Evolutionary conservation across 1,139 yeast genomes (phyloP).

Genomic region (Scheffersomyces parashehatae): DNA sequence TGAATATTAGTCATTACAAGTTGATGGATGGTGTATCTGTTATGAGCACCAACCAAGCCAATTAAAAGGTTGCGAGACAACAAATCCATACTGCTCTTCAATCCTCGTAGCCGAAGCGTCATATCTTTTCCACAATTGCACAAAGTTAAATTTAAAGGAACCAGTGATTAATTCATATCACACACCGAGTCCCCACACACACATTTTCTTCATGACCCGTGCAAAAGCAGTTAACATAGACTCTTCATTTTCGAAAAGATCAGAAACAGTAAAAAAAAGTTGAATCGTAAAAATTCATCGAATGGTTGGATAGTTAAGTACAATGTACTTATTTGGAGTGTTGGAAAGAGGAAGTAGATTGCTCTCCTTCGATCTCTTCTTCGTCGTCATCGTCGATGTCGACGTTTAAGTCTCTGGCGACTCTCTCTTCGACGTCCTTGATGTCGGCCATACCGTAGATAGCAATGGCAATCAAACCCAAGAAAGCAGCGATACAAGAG

Average conservation of each 20-base stretch:
- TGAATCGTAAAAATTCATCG: not conserved
- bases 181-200: slow-evolving; percentile 4
- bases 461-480: slow-evolving; percentile 76
- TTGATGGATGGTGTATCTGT: too few species aligned
- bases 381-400: slow-evolving; percentile 37
- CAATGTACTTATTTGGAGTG: slow-evolving; percentile 1
- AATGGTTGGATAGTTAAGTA: not conserved
- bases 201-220: slow-evolving; percentile 3
- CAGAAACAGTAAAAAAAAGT: not conserved
- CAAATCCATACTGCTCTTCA: too few species aligned
- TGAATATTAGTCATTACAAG: too few species aligned
- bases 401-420: slow-evolving; percentile 49
- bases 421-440: slow-evolving; percentile 55
- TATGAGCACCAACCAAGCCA: too few species aligned
- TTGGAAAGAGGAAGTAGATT: slow-evolving; percentile 15
- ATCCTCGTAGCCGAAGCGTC: too few species aligned
- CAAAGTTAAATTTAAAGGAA: too few species aligned
- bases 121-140: too few species aligned
- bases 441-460: slow-evolving; percentile 80
- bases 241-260: not conserved
- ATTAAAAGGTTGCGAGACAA: too few species aligned
- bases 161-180: too few species aligned
- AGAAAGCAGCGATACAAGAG: slow-evolving; percentile 74
- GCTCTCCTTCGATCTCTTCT: slow-evolving; percentile 11
- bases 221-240: too few species aligned